Evolutionary conservation across 805 yeast species (phyloP).

Genomic region (Lipomyces starkeyi): DNA sequence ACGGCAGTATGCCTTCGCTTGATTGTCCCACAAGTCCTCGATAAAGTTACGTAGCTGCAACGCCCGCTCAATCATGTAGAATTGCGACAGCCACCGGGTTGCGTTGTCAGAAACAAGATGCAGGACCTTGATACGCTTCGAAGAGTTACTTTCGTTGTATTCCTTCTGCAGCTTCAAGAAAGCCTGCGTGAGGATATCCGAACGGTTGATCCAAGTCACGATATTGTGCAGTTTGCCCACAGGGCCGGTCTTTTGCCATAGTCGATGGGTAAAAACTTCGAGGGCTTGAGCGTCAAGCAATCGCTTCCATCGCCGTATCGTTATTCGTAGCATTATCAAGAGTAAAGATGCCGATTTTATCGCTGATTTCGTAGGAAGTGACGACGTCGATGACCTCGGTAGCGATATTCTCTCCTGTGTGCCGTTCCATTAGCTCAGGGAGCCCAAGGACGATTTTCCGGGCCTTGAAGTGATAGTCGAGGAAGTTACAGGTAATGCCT

Average conservation of each 20-base stretch:
- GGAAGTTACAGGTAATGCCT: no score
- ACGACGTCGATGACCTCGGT: no score
- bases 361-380: background rate
- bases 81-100: conserved; percentile 7
- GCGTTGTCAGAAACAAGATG: conserved; percentile 1
- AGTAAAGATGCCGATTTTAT: conserved; percentile 6
- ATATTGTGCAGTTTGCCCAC: no score
- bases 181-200: no score
- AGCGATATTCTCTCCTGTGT: no score
- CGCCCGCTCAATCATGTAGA: background rate
- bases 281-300: conserved; percentile 11
- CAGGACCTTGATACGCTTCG: no score
- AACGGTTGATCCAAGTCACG: no score
- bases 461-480: no score
- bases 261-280: conserved; percentile 8
- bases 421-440: no score
- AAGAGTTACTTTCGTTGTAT: no score
- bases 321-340: conserved; percentile 10
- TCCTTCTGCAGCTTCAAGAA: no score
- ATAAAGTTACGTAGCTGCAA: background rate
- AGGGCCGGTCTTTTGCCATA: conserved; percentile 8
- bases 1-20: conserved; percentile 8
- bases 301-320: conserved; percentile 11
- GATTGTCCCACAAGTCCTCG: conserved; percentile 8
- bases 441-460: no score